Percentiles rank a stretch among this genome's conserved stretches.
phyloP scores from a whole-genome alignment of 495 filamentous ascomycete genomes.

The Glutinoglossum americanum region DNA sequence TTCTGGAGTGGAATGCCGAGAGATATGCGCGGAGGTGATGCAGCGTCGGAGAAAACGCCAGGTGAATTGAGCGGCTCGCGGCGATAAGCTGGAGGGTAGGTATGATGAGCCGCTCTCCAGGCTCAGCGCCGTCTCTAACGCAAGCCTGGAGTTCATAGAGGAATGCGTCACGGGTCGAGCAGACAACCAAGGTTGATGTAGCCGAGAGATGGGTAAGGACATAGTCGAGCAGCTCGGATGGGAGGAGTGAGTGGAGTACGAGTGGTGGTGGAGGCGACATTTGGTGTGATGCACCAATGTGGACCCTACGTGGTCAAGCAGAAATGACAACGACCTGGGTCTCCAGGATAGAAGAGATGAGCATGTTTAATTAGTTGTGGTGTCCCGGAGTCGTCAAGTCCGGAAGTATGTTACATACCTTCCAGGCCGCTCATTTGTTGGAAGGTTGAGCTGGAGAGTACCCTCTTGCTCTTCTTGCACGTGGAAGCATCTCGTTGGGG shows the following conservation, averaged over 20 bases:
- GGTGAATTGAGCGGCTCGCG: slow-evolving; percentile 38
- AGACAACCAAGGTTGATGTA: slow-evolving; percentile 46
- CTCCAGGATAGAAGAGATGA: too few species aligned
- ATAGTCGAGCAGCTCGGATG: slow-evolving; percentile 23
- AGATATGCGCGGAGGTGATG: slow-evolving; percentile 61
- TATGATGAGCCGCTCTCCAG: slow-evolving; percentile 15
- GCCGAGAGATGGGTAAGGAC: slow-evolving; percentile 31
- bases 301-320: too few species aligned
- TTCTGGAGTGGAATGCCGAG: slow-evolving; percentile 17
- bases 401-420: too few species aligned
- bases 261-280: neutral
- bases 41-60: slow-evolving; percentile 52
- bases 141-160: slow-evolving; percentile 23
- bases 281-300: neutral
- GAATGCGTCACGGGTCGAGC: slow-evolving; percentile 42
- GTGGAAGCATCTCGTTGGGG: neutral
- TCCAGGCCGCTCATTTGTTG: neutral
- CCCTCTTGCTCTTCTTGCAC: neutral
- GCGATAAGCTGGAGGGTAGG: slow-evolving; percentile 49
- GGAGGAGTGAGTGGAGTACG: neutral
- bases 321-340: too few species aligned
- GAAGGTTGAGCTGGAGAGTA: neutral
- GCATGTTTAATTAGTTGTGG: too few species aligned
- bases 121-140: neutral
- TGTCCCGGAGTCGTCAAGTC: too few species aligned